These are phyloP conservation scores for Limonium bicolor DNA, from an alignment of 148 eudicot genomes.

Conservation along the genomic window DNA sequence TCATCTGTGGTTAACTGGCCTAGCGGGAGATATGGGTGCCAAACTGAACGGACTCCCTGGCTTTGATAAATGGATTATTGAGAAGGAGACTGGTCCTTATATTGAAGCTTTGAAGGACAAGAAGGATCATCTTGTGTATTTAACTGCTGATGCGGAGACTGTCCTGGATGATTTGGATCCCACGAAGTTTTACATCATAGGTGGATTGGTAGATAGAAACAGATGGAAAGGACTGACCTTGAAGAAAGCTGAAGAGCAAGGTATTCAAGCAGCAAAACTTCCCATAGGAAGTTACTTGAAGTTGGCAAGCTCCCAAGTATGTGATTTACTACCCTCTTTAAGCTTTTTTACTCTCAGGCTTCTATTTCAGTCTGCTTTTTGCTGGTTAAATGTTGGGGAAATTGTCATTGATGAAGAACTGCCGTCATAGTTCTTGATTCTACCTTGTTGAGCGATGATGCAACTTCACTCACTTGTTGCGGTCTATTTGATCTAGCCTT, in stretches of 20 bases:
- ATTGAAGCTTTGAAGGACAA: slow-evolving; percentile 54
- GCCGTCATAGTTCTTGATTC: too few species aligned
- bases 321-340: too few species aligned
- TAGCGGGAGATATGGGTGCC: slow-evolving; percentile 49
- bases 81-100: slow-evolving; percentile 56
- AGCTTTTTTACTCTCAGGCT: too few species aligned
- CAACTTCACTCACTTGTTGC: not conserved
- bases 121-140: slow-evolving; percentile 72
- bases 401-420: too few species aligned
- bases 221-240: slow-evolving; percentile 89
- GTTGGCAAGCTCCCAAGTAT: slow-evolving; percentile 89
- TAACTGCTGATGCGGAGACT: slow-evolving; percentile 84
- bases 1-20: slow-evolving; percentile 89
- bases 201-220: slow-evolving; percentile 92
- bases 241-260: slow-evolving; percentile 88
- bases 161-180: slow-evolving; percentile 55
- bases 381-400: too few species aligned
- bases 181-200: slow-evolving; percentile 62
- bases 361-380: too few species aligned
- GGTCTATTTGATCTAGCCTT: not conserved
- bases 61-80: slow-evolving; percentile 76
- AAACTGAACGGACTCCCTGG: slow-evolving; percentile 63
- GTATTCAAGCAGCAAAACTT: slow-evolving; percentile 77
- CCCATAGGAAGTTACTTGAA: slow-evolving; percentile 81
- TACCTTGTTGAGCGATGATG: not conserved